Evolutionary conservation across 768 basidiomycete genomes (phyloP), one percentile per base, ranked within the genome.

Genomic region (Daedaleopsis sinensis): DNA sequence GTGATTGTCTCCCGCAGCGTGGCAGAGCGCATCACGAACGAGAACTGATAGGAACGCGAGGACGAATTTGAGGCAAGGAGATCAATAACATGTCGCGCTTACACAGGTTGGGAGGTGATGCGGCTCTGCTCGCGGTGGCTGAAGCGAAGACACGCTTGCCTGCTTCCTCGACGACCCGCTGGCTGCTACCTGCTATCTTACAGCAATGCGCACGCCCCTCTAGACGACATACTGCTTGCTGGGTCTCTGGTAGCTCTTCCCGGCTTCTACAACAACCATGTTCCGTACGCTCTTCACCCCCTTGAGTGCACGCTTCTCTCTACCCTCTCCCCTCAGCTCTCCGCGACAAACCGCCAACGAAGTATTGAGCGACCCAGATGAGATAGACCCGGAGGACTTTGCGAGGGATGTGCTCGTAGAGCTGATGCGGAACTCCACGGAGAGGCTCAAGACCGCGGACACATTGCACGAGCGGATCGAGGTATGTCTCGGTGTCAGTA

Each of bases 321-420:
- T 64, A 12, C 64, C 64, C 18, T 62, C 62, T 12, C 56, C 67
- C 16, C 64, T 64, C 12, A 18, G 39, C 39, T 61, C 54, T 2
- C 66, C 66, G 7, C 52, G 57, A 24, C 47, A 49, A 21, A 39
- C 8, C 36, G 52, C 38, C 18, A 39, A 23, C 15, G 57, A 64
- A 53, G 57, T 50, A 15, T 52, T 51, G 23, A 55, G 59, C 23
- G 53, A 51, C 21, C 58, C 59, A 13, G 75, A 74, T 61, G 70
- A 79, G 39, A 70, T 80, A 50, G 74, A 78, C 15, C 86, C 88
- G 13, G 89, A 90, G 69, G 86, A 90, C 68, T 89, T 90, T 70
- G 89, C 88, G 11, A 75, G 88, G 61, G 89, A 90, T 70, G 89
- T 88, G 21, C 78, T 90, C 43, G 78, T 90, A 24, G 84, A 88